Evolutionary conservation across 163 green algal genomes (phyloP), one percentile per base, ranked within the genome.

Genomic region (Smithsoniella earleae): DNA sequence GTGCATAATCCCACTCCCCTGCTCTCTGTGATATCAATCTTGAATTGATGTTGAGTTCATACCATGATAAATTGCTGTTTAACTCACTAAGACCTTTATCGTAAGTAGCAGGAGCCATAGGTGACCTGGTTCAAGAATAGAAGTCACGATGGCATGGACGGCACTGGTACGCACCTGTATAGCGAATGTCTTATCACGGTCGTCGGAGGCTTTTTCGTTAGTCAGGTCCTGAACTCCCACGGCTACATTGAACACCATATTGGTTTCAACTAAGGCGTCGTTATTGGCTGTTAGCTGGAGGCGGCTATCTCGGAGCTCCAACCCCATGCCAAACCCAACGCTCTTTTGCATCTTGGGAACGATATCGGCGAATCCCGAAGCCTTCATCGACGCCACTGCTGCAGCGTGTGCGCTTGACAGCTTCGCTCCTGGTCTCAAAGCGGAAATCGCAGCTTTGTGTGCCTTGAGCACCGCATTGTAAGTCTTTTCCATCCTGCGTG

Each of bases 181-280:
- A 1, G 88, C 84, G 73, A 91, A 96, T 4, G 52, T 79, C 62
- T 73, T 49, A 0, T 58, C 62, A 18, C 49, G 34, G 10, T 49
- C 74, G 33, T 77, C 55, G 1, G 75, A 62, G 1, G 72, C 49
- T 34, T 79, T 76, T 16, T 66, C 36, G 18, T 76, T 62, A n/a
- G 58, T 36, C 52, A 86, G 73, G 25, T 63, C 77, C 22, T 58
- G 63, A 64, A 80, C 75, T 20, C 81, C 81, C 6, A 98, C 44
- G n/a, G 76, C 79, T 20, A 99, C 88, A 66, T 96, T 96, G 84
- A 98, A 98, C 3, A 93, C 83, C 88, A 96, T 95, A 75, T 89
- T 89, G 0, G 88, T 77, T 18, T 73, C 73, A 18, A 93, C 79
- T 1, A 64, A 73, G 16, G 62, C 76, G 18, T 79, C 62, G 76